phyloP scores from a whole-genome alignment of 805 yeast genomes.

The Jamesozyma lodderae region DNA sequence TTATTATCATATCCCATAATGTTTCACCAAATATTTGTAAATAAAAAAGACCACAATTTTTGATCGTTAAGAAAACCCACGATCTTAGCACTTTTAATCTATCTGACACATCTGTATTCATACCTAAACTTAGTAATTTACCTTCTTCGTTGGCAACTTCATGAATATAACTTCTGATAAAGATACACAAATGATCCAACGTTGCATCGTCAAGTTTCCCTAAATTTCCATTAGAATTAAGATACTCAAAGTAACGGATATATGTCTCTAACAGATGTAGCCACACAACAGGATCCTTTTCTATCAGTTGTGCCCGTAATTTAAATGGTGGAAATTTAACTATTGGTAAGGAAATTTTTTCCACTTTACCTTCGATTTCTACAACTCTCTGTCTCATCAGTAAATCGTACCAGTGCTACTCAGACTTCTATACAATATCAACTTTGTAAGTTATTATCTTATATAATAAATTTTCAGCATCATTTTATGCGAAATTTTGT shows the following conservation, averaged over 20 bases:
- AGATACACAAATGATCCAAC: slow-evolving; percentile 47
- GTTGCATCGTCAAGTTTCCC: slow-evolving; percentile 42
- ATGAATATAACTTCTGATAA: slow-evolving; percentile 46
- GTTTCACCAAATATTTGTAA: slow-evolving; percentile 51
- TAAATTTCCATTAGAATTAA: slow-evolving; percentile 24
- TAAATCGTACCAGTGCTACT: background rate
- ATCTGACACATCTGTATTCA: slow-evolving; percentile 55
- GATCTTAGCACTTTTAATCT: slow-evolving; percentile 42
- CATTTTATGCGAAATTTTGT: no score
- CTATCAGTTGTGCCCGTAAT: slow-evolving; percentile 65
- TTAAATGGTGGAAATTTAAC: slow-evolving; percentile 69
- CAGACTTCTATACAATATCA: background rate
- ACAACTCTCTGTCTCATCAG: slow-evolving; percentile 1
- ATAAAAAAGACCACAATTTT: slow-evolving; percentile 44
- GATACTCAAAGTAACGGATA: slow-evolving; percentile 41
- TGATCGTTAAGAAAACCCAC: slow-evolving; percentile 44
- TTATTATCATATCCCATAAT: slow-evolving; percentile 54
- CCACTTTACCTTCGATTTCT: slow-evolving; percentile 17
- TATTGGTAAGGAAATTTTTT: slow-evolving; percentile 39
- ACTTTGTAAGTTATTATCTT: no score
- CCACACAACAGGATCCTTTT: slow-evolving; percentile 81
- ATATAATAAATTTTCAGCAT: no score
- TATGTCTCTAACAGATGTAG: slow-evolving; percentile 60
- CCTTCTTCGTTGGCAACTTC: slow-evolving; percentile 57
- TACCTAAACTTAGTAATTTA: slow-evolving; percentile 58